Evolutionary conservation across 2,329 filamentous ascomycete genomes (phyloP).

Genomic region (Epicoccum nigrum): DNA sequence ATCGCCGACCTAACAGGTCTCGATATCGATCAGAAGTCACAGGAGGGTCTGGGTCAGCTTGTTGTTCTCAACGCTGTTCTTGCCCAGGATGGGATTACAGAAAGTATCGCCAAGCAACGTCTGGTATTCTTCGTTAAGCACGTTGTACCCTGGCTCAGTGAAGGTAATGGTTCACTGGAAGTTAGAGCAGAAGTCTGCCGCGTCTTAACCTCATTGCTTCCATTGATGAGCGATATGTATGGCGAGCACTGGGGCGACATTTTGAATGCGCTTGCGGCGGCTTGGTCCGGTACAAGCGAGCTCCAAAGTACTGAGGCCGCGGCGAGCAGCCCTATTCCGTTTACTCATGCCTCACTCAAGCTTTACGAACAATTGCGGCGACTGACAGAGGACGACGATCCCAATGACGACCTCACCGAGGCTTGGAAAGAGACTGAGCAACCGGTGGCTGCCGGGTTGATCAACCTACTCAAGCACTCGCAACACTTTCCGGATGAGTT

Average conservation of each 20-base stretch:
- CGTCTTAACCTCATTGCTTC: constrained; percentile 64
- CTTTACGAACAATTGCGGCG: constrained; percentile 68
- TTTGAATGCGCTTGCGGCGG: constrained; percentile 42
- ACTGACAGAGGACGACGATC: constrained; percentile 62
- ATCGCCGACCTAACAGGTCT: constrained; percentile 64
- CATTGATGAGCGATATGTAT: constrained; percentile 79
- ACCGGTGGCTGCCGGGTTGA: constrained; percentile 62
- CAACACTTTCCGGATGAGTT: constrained; percentile 58
- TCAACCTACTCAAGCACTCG: constrained; percentile 66
- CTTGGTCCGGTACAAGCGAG: constrained; percentile 43
- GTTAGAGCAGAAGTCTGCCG: constrained; percentile 64
- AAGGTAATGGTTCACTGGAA: constrained; percentile 54
- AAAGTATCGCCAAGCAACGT: constrained; percentile 65
- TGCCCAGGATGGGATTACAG: constrained; percentile 55
- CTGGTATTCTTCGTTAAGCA: constrained; percentile 84
- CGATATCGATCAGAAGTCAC: constrained; percentile 51
- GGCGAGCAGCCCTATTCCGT: constrained; percentile 52
- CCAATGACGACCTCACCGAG: constrained; percentile 86
- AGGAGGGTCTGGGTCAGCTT: constrained; percentile 57
- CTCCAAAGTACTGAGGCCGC: constrained; percentile 33
- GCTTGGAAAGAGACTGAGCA: constrained; percentile 68
- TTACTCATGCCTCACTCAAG: constrained; percentile 74
- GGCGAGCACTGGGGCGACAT: constrained; percentile 80
- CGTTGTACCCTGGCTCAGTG: constrained; percentile 73
- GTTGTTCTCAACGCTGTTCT: constrained; percentile 62